These are phyloP conservation scores for Verticillium alfalfae DNA, from an alignment of 2,329 filamentous ascomycete genomes.

Conservation along the genomic window DNA sequence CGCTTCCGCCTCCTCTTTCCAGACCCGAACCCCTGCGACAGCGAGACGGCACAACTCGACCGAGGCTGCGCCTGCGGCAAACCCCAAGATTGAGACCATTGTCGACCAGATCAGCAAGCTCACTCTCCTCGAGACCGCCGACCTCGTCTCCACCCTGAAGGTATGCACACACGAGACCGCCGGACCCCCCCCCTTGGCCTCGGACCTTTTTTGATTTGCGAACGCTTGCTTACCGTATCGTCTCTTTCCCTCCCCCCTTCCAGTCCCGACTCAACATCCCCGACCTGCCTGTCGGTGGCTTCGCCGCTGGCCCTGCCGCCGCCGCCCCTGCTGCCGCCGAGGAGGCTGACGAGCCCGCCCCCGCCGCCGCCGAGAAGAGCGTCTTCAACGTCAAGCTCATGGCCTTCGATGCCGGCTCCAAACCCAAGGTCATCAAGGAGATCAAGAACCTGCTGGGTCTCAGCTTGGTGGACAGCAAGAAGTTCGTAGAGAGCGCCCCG, in stretches of 20 bases:
- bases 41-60: conserved; percentile 85
- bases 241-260: not conserved
- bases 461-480: conserved; percentile 98
- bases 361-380: conserved; percentile 89
- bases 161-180: conserved; percentile 38
- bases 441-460: conserved; percentile 93
- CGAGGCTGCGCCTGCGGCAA: conserved; percentile 57
- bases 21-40: conserved; percentile 39
- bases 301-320: conserved; percentile 64
- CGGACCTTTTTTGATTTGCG: not conserved
- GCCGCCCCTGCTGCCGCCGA: conserved; percentile 60
- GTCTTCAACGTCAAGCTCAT: conserved; percentile 94
- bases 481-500: conserved; percentile 97
- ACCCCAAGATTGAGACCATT: conserved; percentile 89
- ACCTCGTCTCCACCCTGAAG: conserved; percentile 92
- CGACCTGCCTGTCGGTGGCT: conserved; percentile 91
- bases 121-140: conserved; percentile 94
- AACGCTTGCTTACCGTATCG: conserved; percentile 5
- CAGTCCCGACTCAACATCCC: conserved; percentile 95
- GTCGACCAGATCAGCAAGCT: conserved; percentile 99
- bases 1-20: conserved; percentile 36
- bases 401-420: conserved; percentile 79
- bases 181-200: not conserved
- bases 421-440: conserved; percentile 99
- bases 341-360: conserved; percentile 83